phyloP scores from a whole-genome alignment of 768 basidiomycete species.

The Terana coerulea region DNA sequence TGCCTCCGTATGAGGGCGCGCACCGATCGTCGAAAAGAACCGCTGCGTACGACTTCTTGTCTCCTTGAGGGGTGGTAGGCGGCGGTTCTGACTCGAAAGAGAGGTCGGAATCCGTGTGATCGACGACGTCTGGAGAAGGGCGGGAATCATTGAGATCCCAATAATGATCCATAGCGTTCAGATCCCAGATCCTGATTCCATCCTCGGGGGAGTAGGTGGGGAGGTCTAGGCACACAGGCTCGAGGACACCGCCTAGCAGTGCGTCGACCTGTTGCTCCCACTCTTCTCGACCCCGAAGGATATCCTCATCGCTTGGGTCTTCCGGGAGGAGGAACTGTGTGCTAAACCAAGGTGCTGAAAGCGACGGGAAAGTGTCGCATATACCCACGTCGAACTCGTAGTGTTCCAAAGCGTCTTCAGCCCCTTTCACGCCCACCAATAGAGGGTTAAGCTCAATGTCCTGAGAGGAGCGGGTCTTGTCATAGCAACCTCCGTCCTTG shows the following conservation, averaged over 20 bases:
- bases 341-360: conserved; percentile 1
- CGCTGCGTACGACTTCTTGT: conserved; percentile 32
- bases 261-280: conserved; percentile 43
- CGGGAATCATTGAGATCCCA: conserved; percentile 10
- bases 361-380: neutral
- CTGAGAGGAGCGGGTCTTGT: neutral
- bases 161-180: conserved; percentile 15
- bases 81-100: conserved; percentile 38
- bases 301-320: conserved; percentile 32
- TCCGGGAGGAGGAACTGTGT: conserved; percentile 5
- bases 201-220: conserved; percentile 1
- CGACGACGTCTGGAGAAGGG: conserved; percentile 23
- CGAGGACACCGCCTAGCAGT: conserved; percentile 32
- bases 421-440: conserved; percentile 21
- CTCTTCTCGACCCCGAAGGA: conserved; percentile 31
- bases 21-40: conserved; percentile 29
- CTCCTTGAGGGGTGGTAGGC: conserved; percentile 49
- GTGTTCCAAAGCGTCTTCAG: conserved; percentile 18
- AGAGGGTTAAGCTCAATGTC: conserved; percentile 19
- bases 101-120: conserved; percentile 42
- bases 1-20: neutral
- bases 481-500: neutral
- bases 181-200: conserved; percentile 20
- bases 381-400: conserved; percentile 25
- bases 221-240: conserved; percentile 15